Base-by-base conservation (phyloP, 371 early-diverging fungal species). In the Sporodiniella umbellata region DNA sequence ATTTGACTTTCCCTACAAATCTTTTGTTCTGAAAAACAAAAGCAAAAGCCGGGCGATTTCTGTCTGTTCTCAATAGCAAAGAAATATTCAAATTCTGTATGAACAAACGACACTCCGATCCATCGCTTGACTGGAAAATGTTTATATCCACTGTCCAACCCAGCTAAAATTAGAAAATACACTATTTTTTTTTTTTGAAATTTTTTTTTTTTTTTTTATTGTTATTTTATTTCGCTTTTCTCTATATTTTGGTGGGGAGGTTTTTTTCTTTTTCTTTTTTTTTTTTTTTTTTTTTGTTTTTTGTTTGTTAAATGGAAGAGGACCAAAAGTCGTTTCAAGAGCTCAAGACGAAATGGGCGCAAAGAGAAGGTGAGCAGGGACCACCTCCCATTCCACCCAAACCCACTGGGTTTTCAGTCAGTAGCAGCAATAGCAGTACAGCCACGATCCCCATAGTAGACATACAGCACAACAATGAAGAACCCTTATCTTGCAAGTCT, bases 341-440 rank as follows among this genome's bases (percentile, higher is more conserved):
- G 4, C 38, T 60, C 28, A 60, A 56, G 28, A 60, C 26, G 22
- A 55, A 52, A 24, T 60, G 61, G 61, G 61, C 55, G 8, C 61
- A 60, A 30, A 51, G 47, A 18, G 54, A 39, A 24, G 12, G 30
- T 15, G 39, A 48, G 33, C 40, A 51, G 17, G 19, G 22, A 19
- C 54, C 64, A 14, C 58, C 64, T 7, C 64, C 64, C 19, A 48
- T 55, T 35, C 64, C 64, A 37, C 64, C 64, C 15, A 64, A 64
- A 38, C 64, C 64, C 0, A 44, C 49, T 11, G n/a, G 28, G 10
- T 40, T 38, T 28, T 31, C 33, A 15, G 15, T 48, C 12, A 28
- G 54, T 17, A 48, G 33, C 38, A 17, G 17, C 24, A 18, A 26
- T 45, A 7, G 46, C 33, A 18, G 37, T 39, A 33, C 49, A 52